Evolutionary conservation across 2,329 filamentous ascomycete genomes (phyloP), one percentile per base, ranked within the genome.

Genomic region (Teratosphaeria viscida): DNA sequence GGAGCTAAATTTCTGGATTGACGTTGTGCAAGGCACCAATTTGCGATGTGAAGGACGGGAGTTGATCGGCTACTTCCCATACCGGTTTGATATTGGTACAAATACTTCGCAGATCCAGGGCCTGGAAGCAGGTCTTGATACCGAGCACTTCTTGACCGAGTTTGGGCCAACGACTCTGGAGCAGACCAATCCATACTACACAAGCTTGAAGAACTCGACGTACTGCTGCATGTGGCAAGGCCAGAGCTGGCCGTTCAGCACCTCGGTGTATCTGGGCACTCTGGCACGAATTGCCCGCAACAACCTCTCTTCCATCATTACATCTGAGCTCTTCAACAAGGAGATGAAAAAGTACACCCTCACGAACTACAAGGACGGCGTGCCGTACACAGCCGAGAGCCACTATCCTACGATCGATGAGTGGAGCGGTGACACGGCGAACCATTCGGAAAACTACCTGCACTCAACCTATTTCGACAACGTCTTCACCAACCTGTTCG

Each of bases 381-480:
- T 68, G n/a, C 76, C 76, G 1, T 78, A 77, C 43, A 73, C 77
- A 0, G 77, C 77, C 6, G 76, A 78, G 59, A 75, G 74, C 2
- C 77, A 79, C 61, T 73, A 75, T 59, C 75, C 75, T 1, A 71
- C 72, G 19, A 59, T 69, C 0, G 66, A 76, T 56, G 56, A 61
- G 14, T 77, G 76, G 72, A 71, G 64, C 58, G 69, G 69, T 16
- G 73, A 77, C 60, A 61, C 65, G 11, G 62, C 62, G n/a, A 75
- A 76, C 57, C 75, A 76, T 57, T 72, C 69, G 1, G 75, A 77
- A 63, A 70, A 78, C 63, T 78, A 78, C 63, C 70, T 74, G 58
- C 77, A 78, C 62, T 78, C 76, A 0, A 78, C 75, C 0, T 75
- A 76, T 61, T 71, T 76, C 27, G 75, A 79, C 66, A 75, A 78